These are phyloP conservation scores for Salix arbutifolia DNA, from an alignment of 345 rosid genomes.

Conservation along the genomic window DNA sequence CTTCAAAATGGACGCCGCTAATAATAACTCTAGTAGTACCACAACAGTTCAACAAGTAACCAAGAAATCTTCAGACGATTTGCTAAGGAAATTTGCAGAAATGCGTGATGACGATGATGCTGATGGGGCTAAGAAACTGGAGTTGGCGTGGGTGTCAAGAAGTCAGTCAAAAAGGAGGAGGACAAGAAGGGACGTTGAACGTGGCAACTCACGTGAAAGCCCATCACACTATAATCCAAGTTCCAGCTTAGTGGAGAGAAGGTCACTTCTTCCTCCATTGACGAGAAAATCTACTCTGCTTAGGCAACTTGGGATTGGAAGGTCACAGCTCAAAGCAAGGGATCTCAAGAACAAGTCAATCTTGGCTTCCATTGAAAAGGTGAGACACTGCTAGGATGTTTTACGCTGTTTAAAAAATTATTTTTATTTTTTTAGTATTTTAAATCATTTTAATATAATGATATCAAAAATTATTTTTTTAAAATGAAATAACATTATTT, in stretches of 20 bases:
- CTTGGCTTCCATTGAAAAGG: slow-evolving; percentile 61
- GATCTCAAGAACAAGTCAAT: slow-evolving; percentile 53
- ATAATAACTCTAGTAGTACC: not conserved
- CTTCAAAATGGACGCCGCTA: not conserved
- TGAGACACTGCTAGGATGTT: not conserved
- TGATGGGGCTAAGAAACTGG: slow-evolving; percentile 5
- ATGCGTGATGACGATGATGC: slow-evolving; percentile 22
- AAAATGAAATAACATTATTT: too few species aligned
- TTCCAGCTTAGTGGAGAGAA: slow-evolving; percentile 44
- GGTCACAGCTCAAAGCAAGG: slow-evolving; percentile 39
- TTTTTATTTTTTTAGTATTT: too few species aligned
- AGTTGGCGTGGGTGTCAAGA: slow-evolving; percentile 34
- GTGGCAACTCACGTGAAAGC: slow-evolving; percentile 18
- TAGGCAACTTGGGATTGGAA: slow-evolving; percentile 48
- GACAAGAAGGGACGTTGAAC: slow-evolving; percentile 8
- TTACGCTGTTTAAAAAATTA: too few species aligned
- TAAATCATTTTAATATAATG: too few species aligned
- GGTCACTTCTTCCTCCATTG: slow-evolving; percentile 56
- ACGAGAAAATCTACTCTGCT: slow-evolving; percentile 38
- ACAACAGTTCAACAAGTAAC: slow-evolving; percentile 54
- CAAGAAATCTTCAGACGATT: slow-evolving; percentile 72
- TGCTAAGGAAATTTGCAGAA: slow-evolving; percentile 79
- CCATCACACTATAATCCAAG: not conserved
- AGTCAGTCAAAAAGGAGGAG: not conserved
- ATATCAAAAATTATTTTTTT: too few species aligned